phyloP scores from a whole-genome alignment of 331 rosid species.

The Dryas integrifolia region DNA sequence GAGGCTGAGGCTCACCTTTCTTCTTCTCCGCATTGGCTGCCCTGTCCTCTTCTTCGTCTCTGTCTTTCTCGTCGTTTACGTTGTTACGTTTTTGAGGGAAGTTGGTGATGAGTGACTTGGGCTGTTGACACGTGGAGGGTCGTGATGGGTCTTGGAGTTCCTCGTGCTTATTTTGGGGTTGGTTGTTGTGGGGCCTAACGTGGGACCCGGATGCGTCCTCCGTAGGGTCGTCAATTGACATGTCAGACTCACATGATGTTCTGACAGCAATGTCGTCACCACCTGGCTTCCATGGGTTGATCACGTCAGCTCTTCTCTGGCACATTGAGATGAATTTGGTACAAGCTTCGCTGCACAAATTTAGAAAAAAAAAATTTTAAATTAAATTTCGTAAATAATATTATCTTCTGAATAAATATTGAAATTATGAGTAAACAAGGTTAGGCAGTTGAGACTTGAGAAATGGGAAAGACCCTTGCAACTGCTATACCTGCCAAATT shows the following conservation, averaged over 20 bases:
- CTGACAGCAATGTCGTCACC: constrained; percentile 60
- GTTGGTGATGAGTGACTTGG: constrained; percentile 36
- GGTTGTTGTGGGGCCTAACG: constrained; percentile 24
- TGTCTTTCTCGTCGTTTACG: constrained; percentile 45
- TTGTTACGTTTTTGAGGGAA: constrained; percentile 26
- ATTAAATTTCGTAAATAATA: neutral
- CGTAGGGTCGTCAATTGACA: constrained; percentile 81
- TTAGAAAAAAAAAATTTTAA: neutral
- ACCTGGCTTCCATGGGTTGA: constrained; percentile 53
- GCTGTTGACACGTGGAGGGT: constrained; percentile 52
- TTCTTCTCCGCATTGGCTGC: constrained; percentile 11
- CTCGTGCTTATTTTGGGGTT: constrained; percentile 10
- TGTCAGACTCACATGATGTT: constrained; percentile 80
- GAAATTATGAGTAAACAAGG: neutral
- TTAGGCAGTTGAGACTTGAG: constrained; percentile 16
- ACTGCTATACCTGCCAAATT: constrained; percentile 32
- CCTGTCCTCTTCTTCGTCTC: constrained; percentile 35
- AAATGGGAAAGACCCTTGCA: constrained; percentile 24
- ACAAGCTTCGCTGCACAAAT: constrained; percentile 75
- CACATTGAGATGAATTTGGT: constrained; percentile 49
- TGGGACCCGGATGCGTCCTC: constrained; percentile 47
- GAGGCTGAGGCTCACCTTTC: constrained; percentile 32
- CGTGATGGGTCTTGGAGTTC: constrained; percentile 16
- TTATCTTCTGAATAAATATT: neutral
- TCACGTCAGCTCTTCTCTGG: constrained; percentile 67